Evolutionary conservation across 805 yeast species (phyloP).

Genomic region (Cyberlindnera sargentensis): DNA sequence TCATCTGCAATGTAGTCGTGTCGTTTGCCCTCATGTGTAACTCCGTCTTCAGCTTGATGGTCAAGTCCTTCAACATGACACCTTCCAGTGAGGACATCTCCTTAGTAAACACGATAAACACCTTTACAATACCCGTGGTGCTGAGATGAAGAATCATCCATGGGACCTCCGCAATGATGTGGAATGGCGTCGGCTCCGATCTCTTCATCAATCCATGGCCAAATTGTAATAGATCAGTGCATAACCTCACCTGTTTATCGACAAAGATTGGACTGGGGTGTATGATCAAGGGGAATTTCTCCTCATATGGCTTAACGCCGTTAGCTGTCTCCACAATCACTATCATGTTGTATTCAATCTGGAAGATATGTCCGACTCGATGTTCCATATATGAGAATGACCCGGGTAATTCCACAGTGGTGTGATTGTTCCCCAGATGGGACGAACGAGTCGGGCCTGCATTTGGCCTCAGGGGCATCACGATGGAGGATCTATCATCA

Average conservation of each 20-base stretch:
- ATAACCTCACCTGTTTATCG: not conserved
- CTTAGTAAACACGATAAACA: no score
- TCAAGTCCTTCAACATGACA: not conserved
- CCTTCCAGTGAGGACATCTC: no score
- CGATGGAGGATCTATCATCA: no score
- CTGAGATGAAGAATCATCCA: no score
- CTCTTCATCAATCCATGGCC: not conserved
- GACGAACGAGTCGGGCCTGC: not conserved
- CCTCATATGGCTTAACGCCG: not conserved
- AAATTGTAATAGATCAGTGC: not conserved
- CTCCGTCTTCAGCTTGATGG: not conserved
- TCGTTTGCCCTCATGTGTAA: not conserved
- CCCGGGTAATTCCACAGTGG: not conserved
- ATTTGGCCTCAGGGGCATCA: no score
- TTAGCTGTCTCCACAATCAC: not conserved
- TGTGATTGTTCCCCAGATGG: not conserved
- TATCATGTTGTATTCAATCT: not conserved
- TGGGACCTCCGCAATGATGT: not conserved
- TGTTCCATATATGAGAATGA: not conserved
- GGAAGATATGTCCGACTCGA: not conserved
- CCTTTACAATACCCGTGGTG: no score
- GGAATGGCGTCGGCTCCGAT: not conserved
- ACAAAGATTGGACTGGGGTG: no score
- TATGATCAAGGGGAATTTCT: not conserved
- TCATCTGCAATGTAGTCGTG: not conserved